Evolutionary conservation across 202 grass and related monocot genomes (phyloP).

Genomic region (Carex arenaria): DNA sequence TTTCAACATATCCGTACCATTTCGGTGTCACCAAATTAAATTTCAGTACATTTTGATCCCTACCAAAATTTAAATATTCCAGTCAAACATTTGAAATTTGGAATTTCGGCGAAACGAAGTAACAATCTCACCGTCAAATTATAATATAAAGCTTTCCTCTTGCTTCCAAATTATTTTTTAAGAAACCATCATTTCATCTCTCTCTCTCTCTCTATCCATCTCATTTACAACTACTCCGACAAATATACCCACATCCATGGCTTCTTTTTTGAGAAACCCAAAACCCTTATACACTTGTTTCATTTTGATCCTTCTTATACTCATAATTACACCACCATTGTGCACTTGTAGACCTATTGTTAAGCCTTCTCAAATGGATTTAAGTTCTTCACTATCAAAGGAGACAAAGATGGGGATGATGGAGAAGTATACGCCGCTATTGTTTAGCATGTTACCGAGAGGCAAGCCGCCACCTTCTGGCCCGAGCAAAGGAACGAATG

Average conservation of each 20-base stretch:
- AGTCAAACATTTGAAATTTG: not conserved
- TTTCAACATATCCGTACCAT: not conserved
- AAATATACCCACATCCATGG: conserved; percentile 4
- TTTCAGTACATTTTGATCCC: not conserved
- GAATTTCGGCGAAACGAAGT: not conserved
- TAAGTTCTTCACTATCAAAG: not conserved
- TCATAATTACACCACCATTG: conserved; percentile 6
- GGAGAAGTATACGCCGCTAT: conserved; percentile 16
- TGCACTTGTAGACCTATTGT: conserved; percentile 17
- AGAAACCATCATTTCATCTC: not conserved
- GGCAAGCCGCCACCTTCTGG: conserved; percentile 23
- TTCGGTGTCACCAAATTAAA: conserved; percentile 9
- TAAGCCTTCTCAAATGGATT: not conserved
- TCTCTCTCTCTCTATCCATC: not conserved
- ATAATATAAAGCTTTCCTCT: not conserved
- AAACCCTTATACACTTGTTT: not conserved
- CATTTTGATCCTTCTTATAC: not conserved
- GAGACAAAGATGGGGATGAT: not conserved
- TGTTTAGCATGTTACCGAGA: conserved; percentile 37
- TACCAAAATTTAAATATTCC: not conserved
- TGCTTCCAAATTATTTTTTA: not conserved
- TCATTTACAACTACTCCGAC: no score
- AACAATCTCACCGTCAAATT: not conserved
- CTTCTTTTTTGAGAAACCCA: conserved; percentile 3
- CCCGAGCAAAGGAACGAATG: conserved; percentile 45